These are phyloP conservation scores for Tilletia caries DNA, from an alignment of 1,284 basidiomycete genomes.

Conservation along the genomic window DNA sequence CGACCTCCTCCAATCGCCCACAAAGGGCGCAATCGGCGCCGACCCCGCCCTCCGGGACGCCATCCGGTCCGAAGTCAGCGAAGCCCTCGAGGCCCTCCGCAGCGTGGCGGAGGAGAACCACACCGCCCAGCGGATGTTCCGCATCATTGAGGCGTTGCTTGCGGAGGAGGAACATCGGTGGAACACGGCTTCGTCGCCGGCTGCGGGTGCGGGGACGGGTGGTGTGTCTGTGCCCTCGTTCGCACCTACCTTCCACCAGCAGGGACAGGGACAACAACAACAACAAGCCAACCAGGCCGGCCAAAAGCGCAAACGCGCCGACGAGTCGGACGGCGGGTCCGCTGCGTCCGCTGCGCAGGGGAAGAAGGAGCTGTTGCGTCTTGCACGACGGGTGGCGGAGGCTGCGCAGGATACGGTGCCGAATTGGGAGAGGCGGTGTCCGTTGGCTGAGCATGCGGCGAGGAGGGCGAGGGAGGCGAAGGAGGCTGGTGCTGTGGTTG, in stretches of 20 bases:
- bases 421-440: not conserved
- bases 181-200: slow-evolving; percentile 31
- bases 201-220: slow-evolving; percentile 10
- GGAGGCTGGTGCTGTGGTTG: not conserved
- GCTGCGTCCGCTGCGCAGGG: slow-evolving; percentile 13
- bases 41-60: slow-evolving; percentile 23
- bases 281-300: not conserved
- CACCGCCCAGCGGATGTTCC: slow-evolving; percentile 38
- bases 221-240: slow-evolving; percentile 13
- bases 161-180: slow-evolving; percentile 47
- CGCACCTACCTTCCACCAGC: too few species aligned
- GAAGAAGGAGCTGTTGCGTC: slow-evolving; percentile 41
- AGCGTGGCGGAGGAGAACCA: slow-evolving; percentile 32
- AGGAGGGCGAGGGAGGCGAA: not conserved
- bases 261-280: too few species aligned
- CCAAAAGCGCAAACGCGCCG: slow-evolving; percentile 17
- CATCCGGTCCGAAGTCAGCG: slow-evolving; percentile 44
- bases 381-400: slow-evolving; percentile 39
- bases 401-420: slow-evolving; percentile 23
- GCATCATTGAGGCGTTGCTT: slow-evolving; percentile 45
- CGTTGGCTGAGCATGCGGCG: not conserved
- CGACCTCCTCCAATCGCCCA: slow-evolving; percentile 42
- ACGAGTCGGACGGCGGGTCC: slow-evolving; percentile 18
- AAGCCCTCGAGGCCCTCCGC: slow-evolving; percentile 43
- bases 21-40: slow-evolving; percentile 22